Evolutionary conservation across 2,329 filamentous ascomycete genomes (phyloP).

Genomic region (Paracoccidioides lutzii): DNA sequence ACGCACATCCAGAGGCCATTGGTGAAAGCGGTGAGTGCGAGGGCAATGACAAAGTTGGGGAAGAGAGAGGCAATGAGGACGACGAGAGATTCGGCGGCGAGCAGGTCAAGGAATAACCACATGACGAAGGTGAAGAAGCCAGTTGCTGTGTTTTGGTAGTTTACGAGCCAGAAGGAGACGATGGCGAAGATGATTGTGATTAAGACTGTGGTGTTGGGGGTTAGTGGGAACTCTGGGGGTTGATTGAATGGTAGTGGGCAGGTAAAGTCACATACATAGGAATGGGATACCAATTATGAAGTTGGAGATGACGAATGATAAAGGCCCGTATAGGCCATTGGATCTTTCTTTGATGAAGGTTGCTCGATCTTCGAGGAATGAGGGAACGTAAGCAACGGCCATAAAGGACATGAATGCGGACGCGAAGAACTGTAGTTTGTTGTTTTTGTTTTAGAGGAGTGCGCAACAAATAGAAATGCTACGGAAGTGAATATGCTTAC

Average conservation of each 20-base stretch:
- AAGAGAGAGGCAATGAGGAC: conserved; percentile 61
- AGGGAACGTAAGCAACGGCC: conserved; percentile 73
- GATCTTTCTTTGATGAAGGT: conserved; percentile 64
- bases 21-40: conserved; percentile 69
- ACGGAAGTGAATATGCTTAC: conserved; percentile 20
- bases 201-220: conserved; percentile 37
- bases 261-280: conserved; percentile 39
- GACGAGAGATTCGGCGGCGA: conserved; percentile 71
- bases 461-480: neutral
- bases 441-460: neutral
- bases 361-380: conserved; percentile 65
- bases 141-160: conserved; percentile 51
- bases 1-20: conserved; percentile 88
- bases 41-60: conserved; percentile 65
- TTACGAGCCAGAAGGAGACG: conserved; percentile 67
- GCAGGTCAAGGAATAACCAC: conserved; percentile 73
- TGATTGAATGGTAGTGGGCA: too few relatives aligned
- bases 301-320: conserved; percentile 62
- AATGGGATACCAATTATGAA: conserved; percentile 73
- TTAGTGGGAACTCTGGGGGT: neutral
- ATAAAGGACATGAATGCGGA: conserved; percentile 68
- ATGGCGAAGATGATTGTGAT: conserved; percentile 64
- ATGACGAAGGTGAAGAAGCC: conserved; percentile 69
- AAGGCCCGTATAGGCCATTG: conserved; percentile 67
- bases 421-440: conserved; percentile 47